Percentiles rank a stretch among this genome's conserved stretches.
Evolutionary conservation across 495 filamentous ascomycete genomes (phyloP).

Genomic region (Xeromyces bisporus): DNA sequence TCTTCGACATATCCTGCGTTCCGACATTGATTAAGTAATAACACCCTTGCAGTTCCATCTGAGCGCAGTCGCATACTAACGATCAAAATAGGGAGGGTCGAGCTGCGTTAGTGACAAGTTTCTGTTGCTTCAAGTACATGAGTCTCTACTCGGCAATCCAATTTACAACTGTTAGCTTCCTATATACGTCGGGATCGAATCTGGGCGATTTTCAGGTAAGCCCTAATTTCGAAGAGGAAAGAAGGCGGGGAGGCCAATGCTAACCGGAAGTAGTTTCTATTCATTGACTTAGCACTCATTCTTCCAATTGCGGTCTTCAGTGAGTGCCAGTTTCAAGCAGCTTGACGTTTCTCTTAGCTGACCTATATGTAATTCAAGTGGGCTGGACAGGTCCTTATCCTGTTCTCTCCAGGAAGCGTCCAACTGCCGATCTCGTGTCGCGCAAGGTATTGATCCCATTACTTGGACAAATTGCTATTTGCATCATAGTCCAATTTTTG

Average conservation of each 20-base stretch:
- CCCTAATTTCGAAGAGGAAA: not conserved
- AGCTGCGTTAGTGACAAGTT: conserved; percentile 88
- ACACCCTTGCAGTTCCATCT: not conserved
- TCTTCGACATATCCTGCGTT: conserved; percentile 95
- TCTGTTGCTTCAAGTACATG: conserved; percentile 99
- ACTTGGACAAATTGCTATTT: conserved; percentile 73
- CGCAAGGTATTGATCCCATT: conserved; percentile 83
- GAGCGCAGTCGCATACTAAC: too few relatives aligned
- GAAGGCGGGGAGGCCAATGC: not conserved
- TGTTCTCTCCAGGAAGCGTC: conserved; percentile 61
- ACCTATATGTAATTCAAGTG: conserved; percentile 35
- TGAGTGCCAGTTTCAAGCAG: conserved; percentile 20
- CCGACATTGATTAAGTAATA: conserved; percentile 69
- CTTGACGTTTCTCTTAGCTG: conserved; percentile 1
- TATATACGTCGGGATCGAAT: conserved; percentile 91
- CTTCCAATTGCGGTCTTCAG: conserved; percentile 94
- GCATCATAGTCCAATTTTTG: conserved; percentile 58
- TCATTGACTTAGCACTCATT: conserved; percentile 85
- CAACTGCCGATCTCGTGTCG: conserved; percentile 84
- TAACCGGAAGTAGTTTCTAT: conserved; percentile 47
- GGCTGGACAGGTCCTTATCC: conserved; percentile 83
- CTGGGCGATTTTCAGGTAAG: conserved; percentile 84
- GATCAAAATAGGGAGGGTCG: conserved; percentile 70
- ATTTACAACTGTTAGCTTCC: conserved; percentile 95
- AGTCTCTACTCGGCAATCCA: conserved; percentile 97